These are phyloP conservation scores for Carex cristatella DNA, from an alignment of 176 grass and related monocot genomes.

Conservation along the genomic window DNA sequence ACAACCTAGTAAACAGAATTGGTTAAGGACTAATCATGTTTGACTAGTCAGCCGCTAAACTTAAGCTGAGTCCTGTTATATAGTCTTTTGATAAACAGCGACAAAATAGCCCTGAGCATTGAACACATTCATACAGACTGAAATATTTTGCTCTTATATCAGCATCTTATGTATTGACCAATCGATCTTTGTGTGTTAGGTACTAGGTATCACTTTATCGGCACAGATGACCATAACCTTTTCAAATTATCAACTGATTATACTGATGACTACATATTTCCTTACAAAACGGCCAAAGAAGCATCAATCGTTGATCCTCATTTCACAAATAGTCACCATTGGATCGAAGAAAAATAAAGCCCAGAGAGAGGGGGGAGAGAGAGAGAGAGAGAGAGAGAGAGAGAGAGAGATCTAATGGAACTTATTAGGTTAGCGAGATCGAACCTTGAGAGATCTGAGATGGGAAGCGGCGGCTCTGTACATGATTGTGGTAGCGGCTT, in stretches of 20 bases:
- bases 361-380: neutral
- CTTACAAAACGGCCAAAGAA: neutral
- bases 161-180: neutral
- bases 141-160: neutral
- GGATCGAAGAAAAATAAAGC: constrained; percentile 11
- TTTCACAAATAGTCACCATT: neutral
- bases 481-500: constrained; percentile 36
- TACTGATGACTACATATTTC: neutral
- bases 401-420: neutral
- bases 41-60: too few relatives aligned
- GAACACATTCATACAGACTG: neutral
- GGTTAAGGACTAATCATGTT: too few relatives aligned
- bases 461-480: constrained; percentile 45
- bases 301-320: neutral
- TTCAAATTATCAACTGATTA: neutral
- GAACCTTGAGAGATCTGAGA: constrained; percentile 73
- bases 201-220: neutral
- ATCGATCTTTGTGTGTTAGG: neutral
- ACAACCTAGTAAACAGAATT: too few relatives aligned
- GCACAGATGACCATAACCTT: neutral
- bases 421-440: constrained; percentile 20
- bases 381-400: neutral
- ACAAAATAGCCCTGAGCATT: neutral
- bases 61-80: too few relatives aligned
- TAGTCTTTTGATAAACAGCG: neutral